These are phyloP conservation scores for Aquilaria sinensis DNA, from an alignment of 345 rosid genomes.

Conservation along the genomic window DNA sequence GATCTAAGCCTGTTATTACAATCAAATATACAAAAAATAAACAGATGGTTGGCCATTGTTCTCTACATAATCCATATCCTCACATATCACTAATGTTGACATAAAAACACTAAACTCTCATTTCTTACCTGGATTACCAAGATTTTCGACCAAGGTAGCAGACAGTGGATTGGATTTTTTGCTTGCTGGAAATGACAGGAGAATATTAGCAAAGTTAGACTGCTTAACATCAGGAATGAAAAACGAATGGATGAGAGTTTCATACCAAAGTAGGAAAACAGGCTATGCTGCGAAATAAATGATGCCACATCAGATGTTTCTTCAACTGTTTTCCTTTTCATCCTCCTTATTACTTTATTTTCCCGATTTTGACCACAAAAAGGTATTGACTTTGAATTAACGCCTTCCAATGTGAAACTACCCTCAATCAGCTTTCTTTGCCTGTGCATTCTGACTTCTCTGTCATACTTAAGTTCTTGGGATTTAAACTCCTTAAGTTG, in stretches of 20 bases:
- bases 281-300: slow-evolving; percentile 40
- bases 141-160: slow-evolving; percentile 34
- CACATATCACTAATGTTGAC: neutral
- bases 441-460: slow-evolving; percentile 38
- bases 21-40: too few species aligned
- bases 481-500: slow-evolving; percentile 45
- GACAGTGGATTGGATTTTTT: slow-evolving; percentile 39
- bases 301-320: slow-evolving; percentile 46
- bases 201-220: slow-evolving; percentile 9
- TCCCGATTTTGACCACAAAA: slow-evolving; percentile 35
- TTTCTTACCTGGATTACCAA: slow-evolving; percentile 35
- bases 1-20: too few species aligned
- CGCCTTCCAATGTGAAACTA: slow-evolving; percentile 28
- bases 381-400: slow-evolving; percentile 35
- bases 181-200: slow-evolving; percentile 29
- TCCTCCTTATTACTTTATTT: slow-evolving; percentile 46
- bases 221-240: slow-evolving; percentile 1
- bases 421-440: slow-evolving; percentile 34
- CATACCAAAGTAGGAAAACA: slow-evolving; percentile 68
- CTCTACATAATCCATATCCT: too few species aligned
- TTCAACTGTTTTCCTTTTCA: slow-evolving; percentile 54
- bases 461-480: slow-evolving; percentile 48
- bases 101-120: neutral
- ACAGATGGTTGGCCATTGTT: too few species aligned
- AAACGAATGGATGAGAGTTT: slow-evolving; percentile 10